Conservation (phyloP, 208 protist genomes). For the Porcisia deanei region DNA sequence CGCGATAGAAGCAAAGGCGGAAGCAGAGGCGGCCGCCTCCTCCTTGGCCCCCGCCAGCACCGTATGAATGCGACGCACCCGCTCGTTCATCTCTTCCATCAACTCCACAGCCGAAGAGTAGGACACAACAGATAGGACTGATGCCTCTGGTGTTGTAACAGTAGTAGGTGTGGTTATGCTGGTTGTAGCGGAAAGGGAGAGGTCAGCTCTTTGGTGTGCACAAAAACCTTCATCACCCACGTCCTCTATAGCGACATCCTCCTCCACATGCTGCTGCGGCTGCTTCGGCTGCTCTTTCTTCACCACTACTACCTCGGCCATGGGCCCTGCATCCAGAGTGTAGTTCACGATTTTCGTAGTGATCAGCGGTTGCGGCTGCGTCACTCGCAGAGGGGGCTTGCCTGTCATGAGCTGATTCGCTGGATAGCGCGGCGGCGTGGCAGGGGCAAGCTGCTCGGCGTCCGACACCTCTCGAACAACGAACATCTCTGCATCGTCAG, state of each 20-base stretch:
- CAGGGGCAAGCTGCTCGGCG: conserved; percentile 11
- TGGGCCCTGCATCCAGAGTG: not conserved
- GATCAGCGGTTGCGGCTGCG: not conserved
- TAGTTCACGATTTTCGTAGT: not conserved
- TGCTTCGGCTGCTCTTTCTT: not conserved
- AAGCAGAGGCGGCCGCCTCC: not conserved
- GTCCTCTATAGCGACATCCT: not conserved
- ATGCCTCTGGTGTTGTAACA: not conserved
- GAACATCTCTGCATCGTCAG: conserved; percentile 12
- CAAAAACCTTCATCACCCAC: not conserved
- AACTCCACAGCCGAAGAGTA: conserved; percentile 20
- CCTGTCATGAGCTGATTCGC: conserved; percentile 9
- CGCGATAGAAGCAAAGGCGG: not conserved
- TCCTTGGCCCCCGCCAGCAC: conserved; percentile 29
- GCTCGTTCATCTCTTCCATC: conserved; percentile 50
- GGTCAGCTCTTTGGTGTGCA: not conserved
- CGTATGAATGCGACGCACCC: conserved; percentile 50
- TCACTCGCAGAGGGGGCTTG: not conserved
- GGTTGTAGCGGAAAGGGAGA: not conserved
- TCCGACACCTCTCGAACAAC: conserved; percentile 13
- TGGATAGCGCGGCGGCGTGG: conserved; percentile 4
- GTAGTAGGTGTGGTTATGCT: not conserved
- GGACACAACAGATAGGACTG: conserved; percentile 4
- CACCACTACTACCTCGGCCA: not conserved
- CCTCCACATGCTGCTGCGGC: not conserved